A percentile compares a stretch with the other conserved stretches of the same genome.
phyloP scores from a whole-genome alignment of 2,329 filamentous ascomycete genomes.

The Apiospora koreana region DNA sequence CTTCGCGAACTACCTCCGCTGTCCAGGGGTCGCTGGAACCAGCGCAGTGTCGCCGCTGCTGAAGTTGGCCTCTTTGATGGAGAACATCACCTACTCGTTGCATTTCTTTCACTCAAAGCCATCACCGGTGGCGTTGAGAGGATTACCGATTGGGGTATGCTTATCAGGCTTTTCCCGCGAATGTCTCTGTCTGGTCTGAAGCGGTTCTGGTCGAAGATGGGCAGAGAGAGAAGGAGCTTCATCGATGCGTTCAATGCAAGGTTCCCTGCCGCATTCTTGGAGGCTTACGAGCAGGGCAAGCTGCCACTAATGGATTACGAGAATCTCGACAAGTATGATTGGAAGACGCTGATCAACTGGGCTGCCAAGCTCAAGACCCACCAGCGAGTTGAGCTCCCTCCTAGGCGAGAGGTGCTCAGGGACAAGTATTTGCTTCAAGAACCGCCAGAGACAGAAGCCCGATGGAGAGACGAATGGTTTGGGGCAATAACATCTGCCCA shows the following conservation, averaged over 20 bases:
- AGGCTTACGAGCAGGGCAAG: constrained; percentile 64
- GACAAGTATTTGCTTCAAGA: constrained; percentile 43
- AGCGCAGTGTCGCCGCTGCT: constrained; percentile 31
- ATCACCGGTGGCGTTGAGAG: constrained; percentile 62
- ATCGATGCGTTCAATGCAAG: constrained; percentile 59
- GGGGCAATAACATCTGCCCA: constrained; percentile 55
- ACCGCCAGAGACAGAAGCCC: constrained; percentile 35
- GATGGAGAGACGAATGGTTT: constrained; percentile 62
- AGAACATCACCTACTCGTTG: constrained; percentile 53
- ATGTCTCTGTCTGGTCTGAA: constrained; percentile 52
- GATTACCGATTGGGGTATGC: constrained; percentile 61
- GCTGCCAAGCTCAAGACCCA: constrained; percentile 53
- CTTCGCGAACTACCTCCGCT: constrained; percentile 29
- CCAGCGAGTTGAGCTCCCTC: constrained; percentile 50
- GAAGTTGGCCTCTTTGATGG: constrained; percentile 38
- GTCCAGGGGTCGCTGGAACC: constrained; percentile 34
- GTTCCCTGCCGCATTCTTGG: constrained; percentile 66
- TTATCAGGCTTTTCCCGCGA: constrained; percentile 57
- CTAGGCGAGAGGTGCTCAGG: constrained; percentile 45
- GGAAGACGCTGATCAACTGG: constrained; percentile 68
- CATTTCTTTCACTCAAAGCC: constrained; percentile 58
- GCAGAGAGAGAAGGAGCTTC: constrained; percentile 51
- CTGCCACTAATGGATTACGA: constrained; percentile 65
- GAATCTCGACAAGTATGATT: constrained; percentile 66
- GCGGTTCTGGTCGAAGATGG: constrained; percentile 56